A percentile compares a stretch with the other conserved stretches of the same genome.
These are phyloP conservation scores for Sanghuangporus weigelae DNA, from an alignment of 1,284 basidiomycete genomes.

Conservation along the genomic window DNA sequence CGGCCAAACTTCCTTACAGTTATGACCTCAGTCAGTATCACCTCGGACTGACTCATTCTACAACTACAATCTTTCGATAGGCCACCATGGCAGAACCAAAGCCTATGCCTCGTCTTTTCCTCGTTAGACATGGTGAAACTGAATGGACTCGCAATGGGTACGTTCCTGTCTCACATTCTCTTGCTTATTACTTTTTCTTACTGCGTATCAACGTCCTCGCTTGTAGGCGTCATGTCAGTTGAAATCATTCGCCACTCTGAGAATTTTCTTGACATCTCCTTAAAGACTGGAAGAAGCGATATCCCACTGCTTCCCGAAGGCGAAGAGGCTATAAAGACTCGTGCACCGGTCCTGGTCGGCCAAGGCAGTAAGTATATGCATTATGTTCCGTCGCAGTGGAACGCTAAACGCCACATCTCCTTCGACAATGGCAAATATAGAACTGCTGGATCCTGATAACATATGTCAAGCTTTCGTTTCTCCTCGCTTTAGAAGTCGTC, in stretches of 20 bases:
- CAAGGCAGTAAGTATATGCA: conserved; percentile 56
- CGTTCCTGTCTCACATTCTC: conserved; percentile 2
- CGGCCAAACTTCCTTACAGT: too few relatives aligned
- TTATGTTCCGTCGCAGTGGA: not conserved
- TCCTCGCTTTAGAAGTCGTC: conserved; percentile 78
- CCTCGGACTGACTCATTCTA: too few relatives aligned
- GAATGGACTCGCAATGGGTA: conserved; percentile 91
- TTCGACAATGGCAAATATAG: conserved; percentile 33
- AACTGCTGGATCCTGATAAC: conserved; percentile 74
- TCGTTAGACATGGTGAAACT: conserved; percentile 84
- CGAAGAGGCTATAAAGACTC: conserved; percentile 64
- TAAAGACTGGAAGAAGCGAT: conserved; percentile 81
- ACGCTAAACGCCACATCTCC: not conserved
- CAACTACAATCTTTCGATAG: not conserved
- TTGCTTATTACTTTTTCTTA: conserved; percentile 4
- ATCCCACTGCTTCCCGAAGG: conserved; percentile 84
- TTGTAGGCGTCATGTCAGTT: conserved; percentile 64
- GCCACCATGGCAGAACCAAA: conserved; percentile 23
- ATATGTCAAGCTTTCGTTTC: conserved; percentile 79
- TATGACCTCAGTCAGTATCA: too few relatives aligned
- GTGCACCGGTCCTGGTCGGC: conserved; percentile 68
- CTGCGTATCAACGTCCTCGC: not conserved
- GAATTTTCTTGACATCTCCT: not conserved
- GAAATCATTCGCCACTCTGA: not conserved
- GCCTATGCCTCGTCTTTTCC: conserved; percentile 68